A percentile compares a stretch with the other conserved stretches of the same genome.
Evolutionary conservation across 768 basidiomycete genomes (phyloP).

Genomic region (Gyrodon lividus): DNA sequence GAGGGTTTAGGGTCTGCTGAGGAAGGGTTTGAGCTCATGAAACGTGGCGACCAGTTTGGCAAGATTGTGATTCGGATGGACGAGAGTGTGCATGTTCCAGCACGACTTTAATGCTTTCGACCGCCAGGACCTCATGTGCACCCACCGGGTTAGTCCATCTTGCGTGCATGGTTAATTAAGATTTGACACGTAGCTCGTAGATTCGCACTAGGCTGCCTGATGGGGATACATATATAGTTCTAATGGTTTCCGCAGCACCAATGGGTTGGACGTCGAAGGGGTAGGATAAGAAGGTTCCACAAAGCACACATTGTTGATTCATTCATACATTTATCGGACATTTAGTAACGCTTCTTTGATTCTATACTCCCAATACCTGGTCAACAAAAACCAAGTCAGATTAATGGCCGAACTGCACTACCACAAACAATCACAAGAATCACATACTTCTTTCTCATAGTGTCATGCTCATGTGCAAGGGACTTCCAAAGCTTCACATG

Average conservation of each 20-base stretch:
- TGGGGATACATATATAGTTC: too few species aligned
- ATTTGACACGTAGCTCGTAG: too few species aligned
- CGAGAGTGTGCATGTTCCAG: conserved; percentile 18
- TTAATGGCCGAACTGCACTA: conserved; percentile 23
- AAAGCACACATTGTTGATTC: conserved; percentile 7
- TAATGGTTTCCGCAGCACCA: too few species aligned
- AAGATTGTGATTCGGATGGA: conserved; percentile 65
- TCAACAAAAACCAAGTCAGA: conserved; percentile 13
- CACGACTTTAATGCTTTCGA: conserved; percentile 21
- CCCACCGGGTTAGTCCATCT: background rate
- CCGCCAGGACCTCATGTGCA: background rate
- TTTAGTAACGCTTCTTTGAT: conserved; percentile 48
- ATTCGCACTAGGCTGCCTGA: too few species aligned
- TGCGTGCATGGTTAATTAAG: too few species aligned
- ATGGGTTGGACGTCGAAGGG: too few species aligned
- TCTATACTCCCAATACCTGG: conserved; percentile 79
- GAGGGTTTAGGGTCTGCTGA: conserved; percentile 63
- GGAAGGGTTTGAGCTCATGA: conserved; percentile 68
- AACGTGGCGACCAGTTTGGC: conserved; percentile 68
- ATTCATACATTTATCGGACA: conserved; percentile 17
- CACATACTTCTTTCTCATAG: conserved; percentile 71
- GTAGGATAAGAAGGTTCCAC: background rate
- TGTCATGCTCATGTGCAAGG: conserved; percentile 68
- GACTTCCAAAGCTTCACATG: conserved; percentile 62
- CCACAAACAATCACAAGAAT: conserved; percentile 7